Conservation (phyloP, 441 rosid genomes). For the Populus hybrid region DNA sequence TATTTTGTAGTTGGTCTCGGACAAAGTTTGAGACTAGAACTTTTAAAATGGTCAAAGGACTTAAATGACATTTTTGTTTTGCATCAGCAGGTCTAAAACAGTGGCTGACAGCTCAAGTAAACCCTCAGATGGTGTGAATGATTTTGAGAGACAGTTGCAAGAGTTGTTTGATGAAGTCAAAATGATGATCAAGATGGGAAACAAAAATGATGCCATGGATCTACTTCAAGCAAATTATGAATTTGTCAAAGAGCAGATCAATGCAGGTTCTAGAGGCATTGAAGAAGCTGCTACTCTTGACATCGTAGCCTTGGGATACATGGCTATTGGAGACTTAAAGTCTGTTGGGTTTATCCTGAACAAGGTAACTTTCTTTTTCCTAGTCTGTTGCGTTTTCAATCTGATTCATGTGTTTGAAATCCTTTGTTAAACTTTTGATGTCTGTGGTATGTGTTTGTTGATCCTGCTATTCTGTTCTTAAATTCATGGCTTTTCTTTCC, state of each 20-base stretch:
- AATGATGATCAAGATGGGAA: slow-evolving; percentile 52
- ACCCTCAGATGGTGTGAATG: slow-evolving; percentile 33
- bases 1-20: background rate
- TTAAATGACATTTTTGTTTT: slow-evolving; percentile 14
- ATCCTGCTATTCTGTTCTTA: background rate
- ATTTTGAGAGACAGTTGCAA: slow-evolving; percentile 65
- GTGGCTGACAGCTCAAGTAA: slow-evolving; percentile 29
- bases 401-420: background rate
- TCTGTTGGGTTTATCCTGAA: slow-evolving; percentile 43
- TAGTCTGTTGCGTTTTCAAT: slow-evolving; percentile 3
- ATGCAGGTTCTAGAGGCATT: slow-evolving; percentile 53
- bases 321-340: slow-evolving; percentile 65
- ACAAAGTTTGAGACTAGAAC: background rate
- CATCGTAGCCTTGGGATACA: slow-evolving; percentile 70
- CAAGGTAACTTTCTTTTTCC: slow-evolving; percentile 42
- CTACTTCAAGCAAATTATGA: slow-evolving; percentile 80
- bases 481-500: background rate
- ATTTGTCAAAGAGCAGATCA: slow-evolving; percentile 63
- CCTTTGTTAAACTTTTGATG: background rate
- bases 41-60: slow-evolving; percentile 12
- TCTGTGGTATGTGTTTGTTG: background rate
- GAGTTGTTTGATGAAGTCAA: slow-evolving; percentile 71
- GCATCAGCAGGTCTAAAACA: slow-evolving; percentile 34
- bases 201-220: slow-evolving; percentile 57
- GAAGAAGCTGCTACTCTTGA: slow-evolving; percentile 83